Evolutionary conservation across 345 rosid genomes (phyloP).

Genomic region (Sonneratia caseolaris): DNA sequence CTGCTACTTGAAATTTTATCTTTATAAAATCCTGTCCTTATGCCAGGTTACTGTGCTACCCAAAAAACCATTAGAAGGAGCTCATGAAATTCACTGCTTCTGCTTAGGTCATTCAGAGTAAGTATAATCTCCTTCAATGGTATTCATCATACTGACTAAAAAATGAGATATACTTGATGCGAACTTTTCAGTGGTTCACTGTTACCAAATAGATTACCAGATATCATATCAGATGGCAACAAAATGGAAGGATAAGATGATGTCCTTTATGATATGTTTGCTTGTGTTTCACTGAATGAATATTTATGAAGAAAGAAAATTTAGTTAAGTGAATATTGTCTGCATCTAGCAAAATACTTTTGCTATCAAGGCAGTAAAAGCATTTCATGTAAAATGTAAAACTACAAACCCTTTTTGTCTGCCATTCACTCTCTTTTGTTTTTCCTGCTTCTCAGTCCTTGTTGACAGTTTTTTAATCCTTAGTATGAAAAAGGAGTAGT

Average conservation of each 20-base stretch:
- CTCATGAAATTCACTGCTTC: conserved; percentile 90
- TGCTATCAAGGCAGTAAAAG: neutral
- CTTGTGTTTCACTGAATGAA: no score
- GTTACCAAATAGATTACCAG: no score
- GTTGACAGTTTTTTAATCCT: neutral
- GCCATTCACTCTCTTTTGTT: neutral
- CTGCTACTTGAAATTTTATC: conserved; percentile 7
- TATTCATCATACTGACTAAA: neutral
- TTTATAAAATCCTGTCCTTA: neutral
- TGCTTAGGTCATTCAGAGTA: conserved; percentile 97
- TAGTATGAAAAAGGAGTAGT: neutral
- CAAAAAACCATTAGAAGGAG: conserved; percentile 69
- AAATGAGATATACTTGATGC: neutral
- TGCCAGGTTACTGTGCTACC: conserved; percentile 75
- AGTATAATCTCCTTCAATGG: conserved; percentile 32
- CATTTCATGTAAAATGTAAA: neutral
- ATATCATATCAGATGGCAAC: neutral
- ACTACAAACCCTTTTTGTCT: neutral
- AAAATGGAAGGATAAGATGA: neutral
- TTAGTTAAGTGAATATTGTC: neutral
- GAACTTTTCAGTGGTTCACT: no score
- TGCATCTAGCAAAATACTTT: neutral
- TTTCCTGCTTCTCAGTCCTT: neutral
- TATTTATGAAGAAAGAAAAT: no score
- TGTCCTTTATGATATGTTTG: no score